These are phyloP conservation scores for Alternaria atra DNA, from an alignment of 2,329 filamentous ascomycete species.

Conservation along the genomic window DNA sequence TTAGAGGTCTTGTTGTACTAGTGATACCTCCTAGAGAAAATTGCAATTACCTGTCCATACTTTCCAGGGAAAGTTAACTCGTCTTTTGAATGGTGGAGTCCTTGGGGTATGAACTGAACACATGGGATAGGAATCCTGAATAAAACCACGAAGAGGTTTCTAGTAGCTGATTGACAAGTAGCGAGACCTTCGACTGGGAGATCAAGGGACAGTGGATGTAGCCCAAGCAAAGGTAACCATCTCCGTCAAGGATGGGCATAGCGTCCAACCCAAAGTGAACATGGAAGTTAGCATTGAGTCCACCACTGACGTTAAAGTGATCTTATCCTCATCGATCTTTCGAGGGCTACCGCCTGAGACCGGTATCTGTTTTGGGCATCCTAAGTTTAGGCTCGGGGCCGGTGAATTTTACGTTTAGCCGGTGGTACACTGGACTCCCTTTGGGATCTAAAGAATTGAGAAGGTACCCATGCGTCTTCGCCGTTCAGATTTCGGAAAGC, in stretches of 20 bases:
- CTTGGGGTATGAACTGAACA: too few relatives aligned
- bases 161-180: background rate
- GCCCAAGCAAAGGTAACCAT: background rate
- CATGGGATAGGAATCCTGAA: too few relatives aligned
- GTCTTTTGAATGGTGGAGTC: too few relatives aligned
- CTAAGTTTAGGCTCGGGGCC: background rate
- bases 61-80: too few relatives aligned
- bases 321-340: background rate
- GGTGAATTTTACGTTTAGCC: background rate
- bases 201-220: background rate
- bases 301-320: background rate
- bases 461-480: slow-evolving; percentile 1
- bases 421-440: too few relatives aligned
- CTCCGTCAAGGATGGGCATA: background rate
- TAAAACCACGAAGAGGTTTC: too few relatives aligned
- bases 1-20: too few relatives aligned
- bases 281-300: slow-evolving; percentile 3
- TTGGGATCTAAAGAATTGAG: background rate
- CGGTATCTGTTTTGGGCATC: background rate
- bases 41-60: too few relatives aligned
- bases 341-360: background rate
- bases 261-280: background rate
- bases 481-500: background rate
- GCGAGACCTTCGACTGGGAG: background rate
- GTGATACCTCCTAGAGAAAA: too few relatives aligned